These are phyloP conservation scores for Cerioporus squamosus DNA, from an alignment of 1,284 basidiomycete species.

Conservation along the genomic window DNA sequence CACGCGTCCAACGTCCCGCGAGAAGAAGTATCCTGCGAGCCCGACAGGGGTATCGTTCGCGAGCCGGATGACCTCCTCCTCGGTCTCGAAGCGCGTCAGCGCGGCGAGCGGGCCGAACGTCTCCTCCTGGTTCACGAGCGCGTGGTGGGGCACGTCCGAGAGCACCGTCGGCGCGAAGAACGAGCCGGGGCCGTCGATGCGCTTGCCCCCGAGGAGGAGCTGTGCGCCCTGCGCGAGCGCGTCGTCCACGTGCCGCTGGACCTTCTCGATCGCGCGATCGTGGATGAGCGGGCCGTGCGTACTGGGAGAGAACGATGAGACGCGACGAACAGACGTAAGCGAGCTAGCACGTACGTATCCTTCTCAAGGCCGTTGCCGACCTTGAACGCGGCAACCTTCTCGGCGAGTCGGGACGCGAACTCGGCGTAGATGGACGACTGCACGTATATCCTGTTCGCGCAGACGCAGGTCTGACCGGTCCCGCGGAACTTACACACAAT, in stretches of 20 bases:
- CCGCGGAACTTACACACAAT: constrained; percentile 91
- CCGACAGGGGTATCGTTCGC: constrained; percentile 90
- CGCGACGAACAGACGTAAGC: background rate
- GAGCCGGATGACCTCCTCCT: constrained; percentile 87
- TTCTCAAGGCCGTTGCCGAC: constrained; percentile 89
- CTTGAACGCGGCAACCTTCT: constrained; percentile 89
- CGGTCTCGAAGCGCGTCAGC: constrained; percentile 85
- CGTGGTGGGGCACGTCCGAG: constrained; percentile 78
- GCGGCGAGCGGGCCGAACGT: constrained; percentile 89
- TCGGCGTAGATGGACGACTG: constrained; percentile 86
- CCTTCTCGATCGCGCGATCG: constrained; percentile 85
- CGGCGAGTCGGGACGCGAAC: constrained; percentile 82
- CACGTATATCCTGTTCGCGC: constrained; percentile 87
- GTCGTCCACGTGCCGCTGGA: constrained; percentile 85
- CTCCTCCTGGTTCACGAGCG: constrained; percentile 75
- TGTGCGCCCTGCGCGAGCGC: constrained; percentile 85
- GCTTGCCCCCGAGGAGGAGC: constrained; percentile 86
- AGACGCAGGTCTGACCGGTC: constrained; percentile 91
- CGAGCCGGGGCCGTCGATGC: constrained; percentile 55
- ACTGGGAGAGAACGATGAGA: constrained; percentile 35
- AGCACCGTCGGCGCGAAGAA: constrained; percentile 93
- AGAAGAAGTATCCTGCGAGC: constrained; percentile 94
- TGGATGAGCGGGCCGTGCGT: constrained; percentile 98
- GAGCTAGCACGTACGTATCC: constrained; percentile 58
- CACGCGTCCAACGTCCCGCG: constrained; percentile 86